Base-by-base conservation (phyloP, 176 grass and related monocot genomes). In the Carex littledalei region DNA sequence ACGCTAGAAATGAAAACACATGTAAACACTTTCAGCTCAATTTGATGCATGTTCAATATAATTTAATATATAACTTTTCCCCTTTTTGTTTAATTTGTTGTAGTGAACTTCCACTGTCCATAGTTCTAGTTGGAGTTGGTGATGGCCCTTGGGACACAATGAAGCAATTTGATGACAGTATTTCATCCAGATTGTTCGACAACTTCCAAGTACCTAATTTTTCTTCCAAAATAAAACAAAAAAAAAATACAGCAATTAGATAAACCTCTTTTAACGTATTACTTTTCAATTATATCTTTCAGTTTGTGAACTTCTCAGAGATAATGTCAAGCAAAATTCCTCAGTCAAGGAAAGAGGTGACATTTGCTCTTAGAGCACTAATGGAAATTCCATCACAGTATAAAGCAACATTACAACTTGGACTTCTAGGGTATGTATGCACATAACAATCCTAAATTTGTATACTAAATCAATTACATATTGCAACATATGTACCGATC, bases 141-240 rank as follows among this genome's bases (percentile, higher is more conserved):
- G 87, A 88, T 80, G 87, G 87, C 9, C 87, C 87, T 26, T 88
- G 87, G 87, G 87, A 88, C 87, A 88, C 78, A 32, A 88, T 88
- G 87, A 80, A 88, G 57, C 82, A 88, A 80, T 88, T 88, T 37
- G 87, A 88, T 79, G 87, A 88, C 54, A 88, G 77, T 18, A 88
- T 88, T n/a, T 78, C 87, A 47, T 83, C 73, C 2, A 22, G 87
- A 73, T 61, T 59, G 14, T 88, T 88, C 20, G 87, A 88, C 58
- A 88, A 88, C 67, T 88, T 88, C 37, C 87, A 88, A 78, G 87
- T 80, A 85, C 67, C 2, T 70, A 34, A 63, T 3, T 53, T 81
- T 37, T 50, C 47, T 50, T 50, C 47, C 47, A 12, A 50, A 49
- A 49, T 1, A 49, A 49, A 49, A 49, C 8, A 49, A 49, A 11